Base-by-base conservation (phyloP, 139 green algal species). In the Closterium sp. region DNA sequence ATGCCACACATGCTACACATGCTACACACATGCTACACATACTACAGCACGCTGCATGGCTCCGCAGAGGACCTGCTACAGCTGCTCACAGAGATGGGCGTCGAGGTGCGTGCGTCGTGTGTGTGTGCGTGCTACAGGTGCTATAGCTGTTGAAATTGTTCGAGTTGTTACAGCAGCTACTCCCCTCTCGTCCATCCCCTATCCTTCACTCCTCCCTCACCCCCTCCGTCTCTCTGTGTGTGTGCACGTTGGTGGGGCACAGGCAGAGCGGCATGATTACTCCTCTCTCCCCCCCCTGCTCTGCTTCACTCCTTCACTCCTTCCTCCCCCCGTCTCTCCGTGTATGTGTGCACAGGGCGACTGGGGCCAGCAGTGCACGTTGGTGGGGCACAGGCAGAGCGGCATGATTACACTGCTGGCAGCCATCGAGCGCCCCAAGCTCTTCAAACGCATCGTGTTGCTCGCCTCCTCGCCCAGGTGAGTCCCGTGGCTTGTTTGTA, bases 341-440 rank as follows among this genome's bases (percentile, higher is more conserved):
- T 79, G 62, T 27, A 9, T 0, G 85, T 9, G 85, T 9, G 13
- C 38, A 45, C 85, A 87, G 85, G 85, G 85, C 28, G 85, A 87
- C 28, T 87, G 85, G 85, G 84, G n/a, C 50, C 70, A 92, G 89
- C 27, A 89, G 32, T 92, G 87, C 88, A 94, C 38, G 31, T 79
- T 89, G 19, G 31, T 94, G 27, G 91, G 89, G 21, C 91, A 94
- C 28, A 85, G n/a, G 29, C 88, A 87, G 32, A 93, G 89, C 27
- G 91, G 91, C 88, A 94, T 94, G 91, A 88, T 94, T 11, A 88
- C 89, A 21, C n/a, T 92, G 9, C 11, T 93, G 22, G 91, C 91
- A 11, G 90, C 88, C 31, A 90, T 88, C 19, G 88, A 93, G 91
- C 89, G 89, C 0, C 89, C 89, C 28, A 30, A 92, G 42, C 70